Base-by-base conservation (phyloP, 495 filamentous ascomycete species). In the Podospora australis region DNA sequence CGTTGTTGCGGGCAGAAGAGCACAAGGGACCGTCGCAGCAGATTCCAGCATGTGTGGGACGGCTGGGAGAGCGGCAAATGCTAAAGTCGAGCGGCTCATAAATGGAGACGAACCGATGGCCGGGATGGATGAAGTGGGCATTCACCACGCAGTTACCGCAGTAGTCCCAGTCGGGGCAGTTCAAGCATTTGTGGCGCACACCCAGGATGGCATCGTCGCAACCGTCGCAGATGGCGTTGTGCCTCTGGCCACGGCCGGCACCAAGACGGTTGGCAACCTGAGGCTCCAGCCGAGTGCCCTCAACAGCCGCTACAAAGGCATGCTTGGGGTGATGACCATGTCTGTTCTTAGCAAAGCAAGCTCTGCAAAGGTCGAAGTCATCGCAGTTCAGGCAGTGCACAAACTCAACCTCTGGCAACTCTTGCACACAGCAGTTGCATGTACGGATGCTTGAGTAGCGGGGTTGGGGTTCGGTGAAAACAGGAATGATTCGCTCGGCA, bases 101-200 rank as follows among this genome's bases (percentile, higher is more conserved):
- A 44, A 97, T 78, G 25, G 87, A 79, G 17, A 88, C 88, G 68
- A 99, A 96, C 50, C 94, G 87, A 66, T 99, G 92, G 24, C 78
- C 74, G 24, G 87, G 80, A 60, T 99, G 92, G 45, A 71, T 81
- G 57, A 80, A 71, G 23, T 66, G 54, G 23, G 87, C 82, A 56
- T 71, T 79, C 49, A 73, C 66, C 43, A 86, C 66, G 68, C 92
- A 99, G 4, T 74, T 70, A n/a, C 77, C 75, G 72, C 92, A 99
- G 71, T 86, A 96, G 56, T 99, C 92, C 87, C 87, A 99, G 62
- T 99, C 92, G 24, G 94, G 92, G 74, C 92, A 99, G 57, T 85
- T 83, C 54, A 96, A 74, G 70, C 92, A 99, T 77, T 99, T 99
- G 78, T 97, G 86, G 56, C 92, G 91, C 35, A 95, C 79, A 56